These are phyloP conservation scores for Aegilops longissima DNA, from an alignment of 176 grass and related monocot genomes.

Conservation along the genomic window DNA sequence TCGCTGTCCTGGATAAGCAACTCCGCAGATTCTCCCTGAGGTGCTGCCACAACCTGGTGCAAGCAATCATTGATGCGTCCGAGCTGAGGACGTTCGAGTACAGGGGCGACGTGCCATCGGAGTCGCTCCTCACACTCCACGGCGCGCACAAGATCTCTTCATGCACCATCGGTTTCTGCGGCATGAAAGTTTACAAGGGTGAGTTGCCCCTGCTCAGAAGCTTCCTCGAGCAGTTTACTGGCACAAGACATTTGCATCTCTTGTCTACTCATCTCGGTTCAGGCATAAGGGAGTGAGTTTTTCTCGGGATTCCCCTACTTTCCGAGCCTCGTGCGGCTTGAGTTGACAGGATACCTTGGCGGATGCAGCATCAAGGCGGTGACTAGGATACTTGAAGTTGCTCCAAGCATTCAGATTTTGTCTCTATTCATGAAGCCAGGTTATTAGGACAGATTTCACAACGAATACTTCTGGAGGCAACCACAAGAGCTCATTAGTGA, in stretches of 20 bases:
- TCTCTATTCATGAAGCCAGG: not conserved
- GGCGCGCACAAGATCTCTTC: not conserved
- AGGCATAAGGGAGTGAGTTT: not conserved
- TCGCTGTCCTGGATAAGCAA: not conserved
- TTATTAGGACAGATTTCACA: too few species aligned
- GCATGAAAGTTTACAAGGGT: not conserved
- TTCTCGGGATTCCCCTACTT: not conserved
- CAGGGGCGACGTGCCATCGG: not conserved
- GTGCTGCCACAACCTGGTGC: conserved; percentile 1
- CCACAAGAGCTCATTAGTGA: not conserved
- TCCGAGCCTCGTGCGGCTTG: not conserved
- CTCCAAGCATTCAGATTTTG: not conserved
- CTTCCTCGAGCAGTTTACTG: not conserved
- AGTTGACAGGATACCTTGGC: not conserved
- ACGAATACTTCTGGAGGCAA: too few species aligned
- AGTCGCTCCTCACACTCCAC: not conserved
- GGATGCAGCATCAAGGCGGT: not conserved
- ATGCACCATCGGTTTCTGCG: not conserved
- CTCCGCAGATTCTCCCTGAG: not conserved
- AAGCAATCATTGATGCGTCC: not conserved
- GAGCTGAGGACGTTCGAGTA: not conserved
- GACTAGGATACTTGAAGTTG: not conserved
- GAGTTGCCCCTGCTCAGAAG: not conserved
- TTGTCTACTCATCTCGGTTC: not conserved
- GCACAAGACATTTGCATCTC: not conserved